Conservation (phyloP, 352 stramenopile species). For the Pythium aphanidermatum region DNA sequence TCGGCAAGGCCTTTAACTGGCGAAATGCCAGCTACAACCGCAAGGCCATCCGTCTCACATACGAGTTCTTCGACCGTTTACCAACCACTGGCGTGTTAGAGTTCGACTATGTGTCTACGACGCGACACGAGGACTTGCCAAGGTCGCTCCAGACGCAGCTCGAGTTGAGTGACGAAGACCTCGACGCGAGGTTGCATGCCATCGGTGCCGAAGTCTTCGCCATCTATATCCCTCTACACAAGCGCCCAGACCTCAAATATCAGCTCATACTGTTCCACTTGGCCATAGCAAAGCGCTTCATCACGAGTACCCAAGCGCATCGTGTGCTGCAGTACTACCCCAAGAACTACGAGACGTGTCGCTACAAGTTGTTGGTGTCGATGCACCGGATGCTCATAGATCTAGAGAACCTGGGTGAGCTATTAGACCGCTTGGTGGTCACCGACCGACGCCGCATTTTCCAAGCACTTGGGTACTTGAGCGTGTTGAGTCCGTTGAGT, state of each 20-base stretch:
- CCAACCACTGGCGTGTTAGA: constrained; percentile 48
- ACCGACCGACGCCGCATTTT: constrained; percentile 42
- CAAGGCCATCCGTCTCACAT: constrained; percentile 37
- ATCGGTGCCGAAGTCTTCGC: constrained; percentile 62
- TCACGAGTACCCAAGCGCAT: constrained; percentile 43
- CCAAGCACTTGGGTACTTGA: constrained; percentile 47
- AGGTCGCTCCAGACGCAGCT: neutral
- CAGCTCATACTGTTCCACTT: constrained; percentile 63
- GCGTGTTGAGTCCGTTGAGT: constrained; percentile 44
- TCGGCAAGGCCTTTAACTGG: constrained; percentile 48
- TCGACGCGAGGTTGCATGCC: constrained; percentile 31
- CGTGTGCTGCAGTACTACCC: constrained; percentile 65
- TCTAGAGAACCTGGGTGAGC: constrained; percentile 51
- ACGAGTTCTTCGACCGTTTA: constrained; percentile 54
- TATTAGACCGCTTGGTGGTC: constrained; percentile 43
- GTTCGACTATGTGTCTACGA: constrained; percentile 61
- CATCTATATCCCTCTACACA: constrained; percentile 67
- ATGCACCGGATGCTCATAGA: constrained; percentile 61
- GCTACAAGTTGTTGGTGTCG: constrained; percentile 40
- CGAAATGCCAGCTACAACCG: constrained; percentile 63
- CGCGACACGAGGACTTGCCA: constrained; percentile 41
- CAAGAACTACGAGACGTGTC: constrained; percentile 56
- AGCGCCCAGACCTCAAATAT: constrained; percentile 66
- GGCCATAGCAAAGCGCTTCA: constrained; percentile 38
- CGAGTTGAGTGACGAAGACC: constrained; percentile 31